Evolutionary conservation across 208 protist species (phyloP).

Genomic region (Leptomonas seymouri): DNA sequence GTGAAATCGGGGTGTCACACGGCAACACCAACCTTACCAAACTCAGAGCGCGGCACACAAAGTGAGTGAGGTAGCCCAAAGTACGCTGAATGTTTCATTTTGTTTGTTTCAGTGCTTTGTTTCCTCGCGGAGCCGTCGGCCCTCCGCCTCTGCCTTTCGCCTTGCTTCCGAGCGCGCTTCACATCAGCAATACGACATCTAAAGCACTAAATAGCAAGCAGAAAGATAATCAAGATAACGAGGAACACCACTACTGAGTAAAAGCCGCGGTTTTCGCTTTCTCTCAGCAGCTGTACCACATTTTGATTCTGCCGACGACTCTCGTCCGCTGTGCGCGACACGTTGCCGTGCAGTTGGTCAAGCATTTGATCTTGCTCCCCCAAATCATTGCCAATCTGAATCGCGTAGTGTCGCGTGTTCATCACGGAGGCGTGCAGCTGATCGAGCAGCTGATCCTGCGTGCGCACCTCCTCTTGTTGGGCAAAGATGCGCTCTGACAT

Average conservation of each 20-base stretch:
- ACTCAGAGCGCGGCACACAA: no score
- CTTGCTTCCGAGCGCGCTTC: no score
- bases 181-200: no score
- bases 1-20: no score
- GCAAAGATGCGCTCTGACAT: constrained; percentile 23
- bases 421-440: constrained; percentile 85
- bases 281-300: constrained; percentile 63
- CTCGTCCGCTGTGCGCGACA: constrained; percentile 65
- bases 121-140: no score
- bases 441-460: constrained; percentile 81
- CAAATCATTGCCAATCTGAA: constrained; percentile 76
- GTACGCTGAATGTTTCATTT: no score
- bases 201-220: constrained; percentile 68
- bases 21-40: no score
- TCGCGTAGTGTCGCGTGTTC: constrained; percentile 80
- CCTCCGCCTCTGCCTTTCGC: no score
- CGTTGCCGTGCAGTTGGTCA: constrained; percentile 57
- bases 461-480: constrained; percentile 35
- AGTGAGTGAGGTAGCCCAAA: no score
- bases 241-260: constrained; percentile 68
- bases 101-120: no score
- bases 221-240: constrained; percentile 67
- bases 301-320: constrained; percentile 81
- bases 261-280: constrained; percentile 79
- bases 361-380: constrained; percentile 81